Percentiles rank a stretch among this genome's conserved stretches.
phyloP scores from a whole-genome alignment of 2,329 filamentous ascomycete genomes.

The Apiospora pterosperma region DNA sequence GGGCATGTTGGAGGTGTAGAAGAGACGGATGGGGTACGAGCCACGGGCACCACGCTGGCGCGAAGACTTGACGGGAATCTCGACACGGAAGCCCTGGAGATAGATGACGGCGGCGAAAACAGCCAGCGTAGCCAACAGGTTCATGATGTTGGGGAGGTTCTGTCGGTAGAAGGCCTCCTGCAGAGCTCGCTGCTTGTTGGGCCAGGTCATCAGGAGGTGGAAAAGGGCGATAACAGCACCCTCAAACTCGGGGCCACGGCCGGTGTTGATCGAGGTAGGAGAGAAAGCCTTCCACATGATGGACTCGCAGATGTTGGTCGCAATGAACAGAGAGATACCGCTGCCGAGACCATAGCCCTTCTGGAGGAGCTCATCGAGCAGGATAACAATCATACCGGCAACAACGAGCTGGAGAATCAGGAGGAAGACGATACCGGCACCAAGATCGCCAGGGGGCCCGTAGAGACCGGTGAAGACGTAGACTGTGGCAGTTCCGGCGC shows the following conservation, averaged over 20 bases:
- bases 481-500: constrained; percentile 94
- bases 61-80: constrained; percentile 99
- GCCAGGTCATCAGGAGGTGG: constrained; percentile 97
- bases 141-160: constrained; percentile 99
- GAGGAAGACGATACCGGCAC: constrained; percentile 96
- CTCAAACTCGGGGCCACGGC: constrained; percentile 97
- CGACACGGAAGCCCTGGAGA: constrained; percentile 97
- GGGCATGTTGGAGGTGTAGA: constrained; percentile 99
- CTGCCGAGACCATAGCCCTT: constrained; percentile 98
- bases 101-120: constrained; percentile 99
- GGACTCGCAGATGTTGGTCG: constrained; percentile 99
- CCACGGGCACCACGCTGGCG: constrained; percentile 98
- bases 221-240: constrained; percentile 97
- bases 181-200: constrained; percentile 97
- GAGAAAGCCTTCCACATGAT: constrained; percentile 99
- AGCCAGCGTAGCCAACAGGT: constrained; percentile 85
- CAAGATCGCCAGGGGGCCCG: constrained; percentile 92
- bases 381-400: constrained; percentile 97
- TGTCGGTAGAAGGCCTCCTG: constrained; percentile 99
- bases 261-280: constrained; percentile 98
- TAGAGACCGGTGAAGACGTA: constrained; percentile 99
- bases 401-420: constrained; percentile 97
- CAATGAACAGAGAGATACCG: constrained; percentile 98
- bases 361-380: constrained; percentile 97
- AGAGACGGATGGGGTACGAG: constrained; percentile 96